Evolutionary conservation across 768 basidiomycete species (phyloP).

Genomic region (Trametes meyenii): DNA sequence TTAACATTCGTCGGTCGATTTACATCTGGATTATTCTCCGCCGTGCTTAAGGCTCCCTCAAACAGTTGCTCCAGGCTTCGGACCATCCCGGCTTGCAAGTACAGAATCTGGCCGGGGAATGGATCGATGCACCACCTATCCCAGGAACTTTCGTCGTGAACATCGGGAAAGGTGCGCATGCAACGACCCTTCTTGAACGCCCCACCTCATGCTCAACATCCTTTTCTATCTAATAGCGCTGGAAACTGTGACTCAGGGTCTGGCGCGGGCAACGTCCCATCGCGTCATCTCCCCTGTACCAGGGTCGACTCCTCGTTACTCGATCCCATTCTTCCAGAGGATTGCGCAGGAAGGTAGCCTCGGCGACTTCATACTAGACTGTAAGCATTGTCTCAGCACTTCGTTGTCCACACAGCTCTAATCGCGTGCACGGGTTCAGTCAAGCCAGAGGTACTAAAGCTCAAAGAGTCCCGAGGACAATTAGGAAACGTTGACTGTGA

Average conservation of each 20-base stretch:
- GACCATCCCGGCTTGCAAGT: slow-evolving; percentile 79
- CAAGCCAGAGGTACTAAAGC: slow-evolving; percentile 62
- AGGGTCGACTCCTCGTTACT: slow-evolving; percentile 67
- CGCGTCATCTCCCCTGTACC: slow-evolving; percentile 69
- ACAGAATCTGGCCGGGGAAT: slow-evolving; percentile 76
- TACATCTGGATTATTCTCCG: too few species aligned
- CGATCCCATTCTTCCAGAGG: slow-evolving; percentile 86
- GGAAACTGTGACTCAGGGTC: slow-evolving; percentile 74
- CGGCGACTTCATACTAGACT: slow-evolving; percentile 44
- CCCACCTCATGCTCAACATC: not conserved
- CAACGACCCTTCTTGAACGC: not conserved
- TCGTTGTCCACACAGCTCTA: too few species aligned
- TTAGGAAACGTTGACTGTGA: slow-evolving; percentile 63
- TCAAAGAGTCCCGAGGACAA: slow-evolving; percentile 59
- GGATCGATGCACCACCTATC: slow-evolving; percentile 83
- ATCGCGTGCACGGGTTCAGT: slow-evolving; percentile 41
- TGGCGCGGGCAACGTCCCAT: slow-evolving; percentile 81
- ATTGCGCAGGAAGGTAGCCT: slow-evolving; percentile 62
- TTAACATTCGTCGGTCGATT: slow-evolving; percentile 67
- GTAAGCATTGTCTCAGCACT: slow-evolving; percentile 33
- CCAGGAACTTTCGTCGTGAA: slow-evolving; percentile 83
- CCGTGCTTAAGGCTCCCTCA: not conserved
- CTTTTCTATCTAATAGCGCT: slow-evolving; percentile 51
- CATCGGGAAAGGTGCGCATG: slow-evolving; percentile 66
- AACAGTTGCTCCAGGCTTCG: slow-evolving; percentile 78